Percentiles rank a stretch among this genome's conserved stretches.
phyloP scores from a whole-genome alignment of 2,329 filamentous ascomycete genomes.

The Fusarium praegraminearum region DNA sequence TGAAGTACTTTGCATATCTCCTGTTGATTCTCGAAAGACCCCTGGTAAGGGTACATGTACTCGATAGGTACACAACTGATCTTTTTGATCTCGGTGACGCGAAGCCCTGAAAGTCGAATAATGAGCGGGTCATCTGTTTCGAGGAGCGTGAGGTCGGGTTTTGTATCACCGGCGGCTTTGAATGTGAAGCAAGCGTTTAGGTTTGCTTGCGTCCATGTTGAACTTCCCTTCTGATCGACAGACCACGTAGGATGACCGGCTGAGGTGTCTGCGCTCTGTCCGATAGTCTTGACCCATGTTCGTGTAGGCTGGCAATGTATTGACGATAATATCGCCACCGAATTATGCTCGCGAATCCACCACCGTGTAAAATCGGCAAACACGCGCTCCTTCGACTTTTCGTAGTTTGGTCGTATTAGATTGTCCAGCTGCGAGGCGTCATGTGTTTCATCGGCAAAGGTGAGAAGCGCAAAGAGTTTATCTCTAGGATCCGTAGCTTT shows the following conservation, averaged over 20 bases:
- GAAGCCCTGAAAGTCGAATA: slow-evolving; percentile 11
- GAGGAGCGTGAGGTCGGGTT: slow-evolving; percentile 12
- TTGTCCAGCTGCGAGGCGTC: slow-evolving; percentile 12
- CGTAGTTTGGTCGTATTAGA: slow-evolving; percentile 32
- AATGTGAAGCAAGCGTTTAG: slow-evolving; percentile 24
- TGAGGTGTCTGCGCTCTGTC: not conserved
- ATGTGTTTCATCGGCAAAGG: slow-evolving; percentile 34
- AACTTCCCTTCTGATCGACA: slow-evolving; percentile 16
- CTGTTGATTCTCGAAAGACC: not conserved
- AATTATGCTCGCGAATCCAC: slow-evolving; percentile 33
- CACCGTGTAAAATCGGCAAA: slow-evolving; percentile 39
- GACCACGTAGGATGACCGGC: slow-evolving; percentile 22
- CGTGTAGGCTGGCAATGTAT: slow-evolving; percentile 30
- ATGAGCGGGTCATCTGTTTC: not conserved
- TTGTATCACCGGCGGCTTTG: slow-evolving; percentile 11
- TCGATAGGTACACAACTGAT: slow-evolving; percentile 28
- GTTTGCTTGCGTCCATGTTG: slow-evolving; percentile 22
- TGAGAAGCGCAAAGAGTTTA: slow-evolving; percentile 31
- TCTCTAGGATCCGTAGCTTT: slow-evolving; percentile 36
- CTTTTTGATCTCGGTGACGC: slow-evolving; percentile 1
- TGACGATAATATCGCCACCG: slow-evolving; percentile 17
- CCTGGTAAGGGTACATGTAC: slow-evolving; percentile 22
- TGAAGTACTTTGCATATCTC: slow-evolving; percentile 21
- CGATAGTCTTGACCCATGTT: slow-evolving; percentile 23
- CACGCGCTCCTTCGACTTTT: slow-evolving; percentile 21